Percentiles rank a stretch among this genome's conserved stretches.
phyloP scores from a whole-genome alignment of 345 rosid genomes.

The Dovyalis caffra region DNA sequence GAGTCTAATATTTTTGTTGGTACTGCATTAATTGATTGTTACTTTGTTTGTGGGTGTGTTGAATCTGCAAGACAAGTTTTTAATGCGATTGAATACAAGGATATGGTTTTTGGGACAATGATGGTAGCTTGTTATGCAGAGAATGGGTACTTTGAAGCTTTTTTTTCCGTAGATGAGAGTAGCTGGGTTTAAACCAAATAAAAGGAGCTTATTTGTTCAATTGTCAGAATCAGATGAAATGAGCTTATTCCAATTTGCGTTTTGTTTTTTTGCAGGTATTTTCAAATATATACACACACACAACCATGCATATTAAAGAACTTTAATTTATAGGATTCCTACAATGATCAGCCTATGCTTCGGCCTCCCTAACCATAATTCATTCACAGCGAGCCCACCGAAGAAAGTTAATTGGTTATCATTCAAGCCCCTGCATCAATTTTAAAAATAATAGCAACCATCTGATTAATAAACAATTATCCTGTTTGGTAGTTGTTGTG shows the following conservation, averaged over 20 bases:
- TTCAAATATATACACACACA: too few species aligned
- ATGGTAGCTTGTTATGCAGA: conserved; percentile 72
- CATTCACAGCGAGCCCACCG: background rate
- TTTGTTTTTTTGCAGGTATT: too few species aligned
- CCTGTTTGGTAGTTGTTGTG: conserved; percentile 25
- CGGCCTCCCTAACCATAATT: background rate
- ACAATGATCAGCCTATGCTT: background rate
- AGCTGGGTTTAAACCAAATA: conserved; percentile 62
- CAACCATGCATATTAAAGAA: too few species aligned
- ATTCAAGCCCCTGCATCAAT: background rate
- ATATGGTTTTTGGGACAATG: conserved; percentile 83
- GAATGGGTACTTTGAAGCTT: conserved; percentile 53
- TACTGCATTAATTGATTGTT: conserved; percentile 72
- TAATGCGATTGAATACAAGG: conserved; percentile 59
- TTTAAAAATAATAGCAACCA: background rate
- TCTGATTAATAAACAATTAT: conserved; percentile 10
- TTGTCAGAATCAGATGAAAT: too few species aligned
- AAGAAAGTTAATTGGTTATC: background rate
- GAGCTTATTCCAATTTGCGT: too few species aligned
- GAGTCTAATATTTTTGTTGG: conserved; percentile 63
- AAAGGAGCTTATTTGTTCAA: conserved; percentile 1
- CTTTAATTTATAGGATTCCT: background rate
- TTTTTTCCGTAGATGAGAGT: conserved; percentile 60
- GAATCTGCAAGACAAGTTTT: conserved; percentile 56
- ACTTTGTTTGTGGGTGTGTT: conserved; percentile 53